Evolutionary conservation across 305 asterid genomes (phyloP).

Genomic region (Fraxinus velutina): DNA sequence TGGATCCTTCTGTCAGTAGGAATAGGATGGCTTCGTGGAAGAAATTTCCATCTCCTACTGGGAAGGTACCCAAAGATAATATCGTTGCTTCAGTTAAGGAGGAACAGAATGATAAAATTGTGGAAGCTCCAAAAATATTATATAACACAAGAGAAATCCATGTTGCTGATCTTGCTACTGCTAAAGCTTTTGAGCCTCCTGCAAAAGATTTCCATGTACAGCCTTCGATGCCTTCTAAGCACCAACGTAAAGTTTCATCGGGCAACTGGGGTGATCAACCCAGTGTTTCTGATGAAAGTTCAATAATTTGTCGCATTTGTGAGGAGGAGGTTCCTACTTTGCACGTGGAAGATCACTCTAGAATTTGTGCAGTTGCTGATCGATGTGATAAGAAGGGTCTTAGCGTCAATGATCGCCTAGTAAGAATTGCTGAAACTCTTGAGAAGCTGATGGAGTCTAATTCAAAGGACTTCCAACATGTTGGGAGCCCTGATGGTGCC

Average conservation of each 20-base stretch:
- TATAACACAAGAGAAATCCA: slow-evolving; percentile 39
- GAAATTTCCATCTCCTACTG: slow-evolving; percentile 75
- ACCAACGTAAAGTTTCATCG: slow-evolving; percentile 78
- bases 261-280: slow-evolving; percentile 98
- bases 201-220: slow-evolving; percentile 57
- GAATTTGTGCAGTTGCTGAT: slow-evolving; percentile 95
- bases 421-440: slow-evolving; percentile 80
- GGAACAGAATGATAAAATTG: slow-evolving; percentile 41
- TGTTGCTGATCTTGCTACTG: slow-evolving; percentile 56
- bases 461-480: slow-evolving; percentile 63
- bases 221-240: slow-evolving; percentile 52
- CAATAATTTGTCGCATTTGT: slow-evolving; percentile 97
- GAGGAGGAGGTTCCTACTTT: slow-evolving; percentile 97
- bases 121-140: slow-evolving; percentile 49
- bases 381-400: slow-evolving; percentile 95
- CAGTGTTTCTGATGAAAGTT: slow-evolving; percentile 67
- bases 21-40: slow-evolving; percentile 90
- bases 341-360: slow-evolving; percentile 97
- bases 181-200: slow-evolving; percentile 53
- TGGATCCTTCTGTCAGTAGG: slow-evolving; percentile 57
- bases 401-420: slow-evolving; percentile 83
- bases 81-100: not conserved
- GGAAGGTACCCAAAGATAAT: slow-evolving; percentile 62
- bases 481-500: slow-evolving; percentile 79
- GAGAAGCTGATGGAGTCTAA: slow-evolving; percentile 88